These are phyloP conservation scores for Clarireedia paspali DNA, from an alignment of 2,329 filamentous ascomycete species.

Conservation along the genomic window DNA sequence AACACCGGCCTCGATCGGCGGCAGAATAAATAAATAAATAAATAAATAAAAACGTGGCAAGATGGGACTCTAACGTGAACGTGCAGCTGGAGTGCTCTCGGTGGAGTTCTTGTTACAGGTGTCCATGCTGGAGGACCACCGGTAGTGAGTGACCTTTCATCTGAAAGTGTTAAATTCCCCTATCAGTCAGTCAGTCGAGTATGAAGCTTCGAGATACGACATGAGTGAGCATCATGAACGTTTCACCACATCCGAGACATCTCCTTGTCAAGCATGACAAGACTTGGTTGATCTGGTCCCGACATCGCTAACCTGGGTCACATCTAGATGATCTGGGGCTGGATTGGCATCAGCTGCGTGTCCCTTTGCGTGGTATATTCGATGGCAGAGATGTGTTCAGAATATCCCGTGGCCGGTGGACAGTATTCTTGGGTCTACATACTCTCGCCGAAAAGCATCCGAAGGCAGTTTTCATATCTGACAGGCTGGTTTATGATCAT, in stretches of 20 bases:
- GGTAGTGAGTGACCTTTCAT: conserved; percentile 28
- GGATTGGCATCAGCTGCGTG: conserved; percentile 43
- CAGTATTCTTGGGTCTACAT: conserved; percentile 53
- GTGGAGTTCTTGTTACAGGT: conserved; percentile 48
- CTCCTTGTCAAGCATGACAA: conserved; percentile 8
- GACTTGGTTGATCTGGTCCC: neutral
- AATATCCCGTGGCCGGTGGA: conserved; percentile 47
- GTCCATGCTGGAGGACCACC: conserved; percentile 48
- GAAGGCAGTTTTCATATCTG: conserved; percentile 36
- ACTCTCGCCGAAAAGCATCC: conserved; percentile 40
- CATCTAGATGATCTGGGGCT: conserved; percentile 45
- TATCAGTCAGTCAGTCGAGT: conserved; percentile 8
- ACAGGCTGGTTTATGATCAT: conserved; percentile 43
- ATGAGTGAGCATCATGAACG: conserved; percentile 1
- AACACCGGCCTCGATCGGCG: conserved; percentile 6
- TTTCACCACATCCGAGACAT: conserved; percentile 10
- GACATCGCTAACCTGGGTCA: neutral
- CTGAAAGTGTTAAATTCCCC: conserved; percentile 4
- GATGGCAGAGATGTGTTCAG: conserved; percentile 52
- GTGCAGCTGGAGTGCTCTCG: conserved; percentile 45
- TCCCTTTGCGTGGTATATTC: conserved; percentile 47
- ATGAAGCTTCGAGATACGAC: neutral
- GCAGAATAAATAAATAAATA: neutral
- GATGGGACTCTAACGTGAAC: conserved; percentile 12
- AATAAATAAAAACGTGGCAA: conserved; percentile 9